Evolutionary conservation across 164 flowering plant genomes (phyloP).

Genomic region (Chimonanthus praecox): DNA sequence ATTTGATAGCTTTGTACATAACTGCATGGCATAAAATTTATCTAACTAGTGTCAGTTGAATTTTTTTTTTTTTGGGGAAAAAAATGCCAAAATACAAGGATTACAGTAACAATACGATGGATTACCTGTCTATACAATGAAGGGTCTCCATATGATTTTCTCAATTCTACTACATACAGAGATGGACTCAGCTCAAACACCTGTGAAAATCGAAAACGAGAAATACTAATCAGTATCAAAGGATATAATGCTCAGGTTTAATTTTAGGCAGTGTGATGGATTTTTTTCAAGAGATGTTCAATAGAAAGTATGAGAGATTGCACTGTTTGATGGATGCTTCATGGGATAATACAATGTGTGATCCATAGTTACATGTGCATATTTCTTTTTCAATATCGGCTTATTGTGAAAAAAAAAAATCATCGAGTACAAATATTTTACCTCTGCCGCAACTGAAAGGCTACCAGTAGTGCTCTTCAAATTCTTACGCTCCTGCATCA

Average conservation of each 20-base stretch:
- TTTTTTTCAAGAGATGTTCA: no score
- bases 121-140: slow-evolving; percentile 73
- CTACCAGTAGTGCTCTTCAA: slow-evolving; percentile 29
- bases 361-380: no score
- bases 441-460: slow-evolving; percentile 76
- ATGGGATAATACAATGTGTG: no score
- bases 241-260: neutral
- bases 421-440: slow-evolving; percentile 16
- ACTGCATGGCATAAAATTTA: slow-evolving; percentile 36
- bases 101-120: no score
- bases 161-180: slow-evolving; percentile 78
- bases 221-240: neutral
- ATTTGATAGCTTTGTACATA: slow-evolving; percentile 57
- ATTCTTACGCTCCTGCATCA: slow-evolving; percentile 45
- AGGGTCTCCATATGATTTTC: slow-evolving; percentile 80
- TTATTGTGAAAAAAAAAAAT: no score
- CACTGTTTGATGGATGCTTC: no score
- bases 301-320: no score
- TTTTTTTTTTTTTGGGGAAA: no score
- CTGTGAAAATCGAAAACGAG: slow-evolving; percentile 26
- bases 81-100: no score
- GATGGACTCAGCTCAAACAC: slow-evolving; percentile 82
- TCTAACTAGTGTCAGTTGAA: no score
- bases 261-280: no score
- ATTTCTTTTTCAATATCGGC: no score